Base-by-base conservation (phyloP, 208 protist species). In the Leishmania lainsoni region DNA sequence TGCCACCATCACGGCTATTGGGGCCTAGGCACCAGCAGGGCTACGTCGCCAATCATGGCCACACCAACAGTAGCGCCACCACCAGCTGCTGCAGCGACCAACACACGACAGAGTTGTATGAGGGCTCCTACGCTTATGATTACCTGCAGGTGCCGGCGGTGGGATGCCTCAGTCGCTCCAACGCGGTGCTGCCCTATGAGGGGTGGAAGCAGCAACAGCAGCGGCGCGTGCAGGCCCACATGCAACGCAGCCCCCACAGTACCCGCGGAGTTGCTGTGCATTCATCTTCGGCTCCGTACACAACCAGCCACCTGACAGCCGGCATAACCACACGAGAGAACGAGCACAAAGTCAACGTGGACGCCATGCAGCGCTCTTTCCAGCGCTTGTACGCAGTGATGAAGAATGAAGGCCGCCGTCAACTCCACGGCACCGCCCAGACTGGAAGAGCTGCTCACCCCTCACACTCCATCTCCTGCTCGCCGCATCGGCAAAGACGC, bases 61-160 rank as follows among this genome's bases (percentile, higher is more conserved):
- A 8, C 52, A 61, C 32, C 79, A 77, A 32, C 51, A 20, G 32
- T 45, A 39, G 29, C 32, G 29, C 63, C 63, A 69, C 16, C 68
- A 51, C 68, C 42, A 45, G 42, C 22, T 20, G 68, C 39, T 32
- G 68, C 68, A 45, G 68, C 42, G 42, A 12, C 12, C 61, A 29
- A 32, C 69, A 73, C 45, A 32, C 69, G 9, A 54, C 3, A 51
- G 39, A 49, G 12, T 58, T 4, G 17, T 51, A 22, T 20, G 72
- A 42, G 4, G 66, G 59, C 29, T 8, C 58, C 8, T 86, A 80
- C 56, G 63, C 26, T 14, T 86, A 86, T 56, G 78, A 82, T 58
- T 86, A 76, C 74, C 10, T 86, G 54, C 82, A 75, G 6, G 78
- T 76, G 29, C 82, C 78, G 29, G 59, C 56, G 14, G 48, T 16